Evolutionary conservation across 805 yeast genomes (phyloP).

Genomic region (Metschnikowia bowlesiae): DNA sequence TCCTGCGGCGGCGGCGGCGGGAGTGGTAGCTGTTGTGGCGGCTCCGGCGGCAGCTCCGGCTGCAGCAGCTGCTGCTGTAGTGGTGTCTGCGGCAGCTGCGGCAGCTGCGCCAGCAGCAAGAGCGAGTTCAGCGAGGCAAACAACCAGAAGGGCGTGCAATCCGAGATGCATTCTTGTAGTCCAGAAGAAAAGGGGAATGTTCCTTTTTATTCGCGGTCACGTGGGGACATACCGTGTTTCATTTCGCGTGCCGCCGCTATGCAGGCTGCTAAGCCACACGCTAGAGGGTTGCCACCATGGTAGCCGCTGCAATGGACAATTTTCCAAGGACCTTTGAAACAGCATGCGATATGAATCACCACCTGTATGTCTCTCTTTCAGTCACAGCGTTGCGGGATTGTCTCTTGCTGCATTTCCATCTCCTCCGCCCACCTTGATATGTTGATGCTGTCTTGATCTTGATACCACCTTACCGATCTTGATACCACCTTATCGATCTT

Average conservation of each 20-base stretch:
- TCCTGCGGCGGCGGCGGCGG: constrained; percentile 14
- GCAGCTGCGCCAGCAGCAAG: constrained; percentile 16
- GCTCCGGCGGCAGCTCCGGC: constrained; percentile 14
- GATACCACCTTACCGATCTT: too few species aligned
- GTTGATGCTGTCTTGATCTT: too few species aligned
- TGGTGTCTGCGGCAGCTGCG: constrained; percentile 17
- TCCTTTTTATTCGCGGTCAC: constrained; percentile 1
- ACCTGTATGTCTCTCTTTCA: too few species aligned
- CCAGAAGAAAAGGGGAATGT: background rate
- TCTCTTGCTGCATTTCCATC: too few species aligned
- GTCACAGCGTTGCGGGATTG: too few species aligned
- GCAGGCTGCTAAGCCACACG: background rate
- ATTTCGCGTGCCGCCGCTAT: background rate
- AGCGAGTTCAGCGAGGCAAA: constrained; percentile 10
- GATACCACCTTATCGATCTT: too few species aligned
- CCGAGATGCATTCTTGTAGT: background rate
- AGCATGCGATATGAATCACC: too few species aligned
- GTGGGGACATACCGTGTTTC: background rate
- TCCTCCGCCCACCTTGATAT: too few species aligned
- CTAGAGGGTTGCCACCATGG: too few species aligned
- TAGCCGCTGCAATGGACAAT: too few species aligned
- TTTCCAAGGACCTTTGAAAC: too few species aligned
- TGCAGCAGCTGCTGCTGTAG: constrained; percentile 16
- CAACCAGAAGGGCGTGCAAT: constrained; percentile 1
- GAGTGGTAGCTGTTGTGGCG: constrained; percentile 11